These are phyloP conservation scores for Wallacemonas sp. DNA, from an alignment of 208 protist species.

Conservation along the genomic window DNA sequence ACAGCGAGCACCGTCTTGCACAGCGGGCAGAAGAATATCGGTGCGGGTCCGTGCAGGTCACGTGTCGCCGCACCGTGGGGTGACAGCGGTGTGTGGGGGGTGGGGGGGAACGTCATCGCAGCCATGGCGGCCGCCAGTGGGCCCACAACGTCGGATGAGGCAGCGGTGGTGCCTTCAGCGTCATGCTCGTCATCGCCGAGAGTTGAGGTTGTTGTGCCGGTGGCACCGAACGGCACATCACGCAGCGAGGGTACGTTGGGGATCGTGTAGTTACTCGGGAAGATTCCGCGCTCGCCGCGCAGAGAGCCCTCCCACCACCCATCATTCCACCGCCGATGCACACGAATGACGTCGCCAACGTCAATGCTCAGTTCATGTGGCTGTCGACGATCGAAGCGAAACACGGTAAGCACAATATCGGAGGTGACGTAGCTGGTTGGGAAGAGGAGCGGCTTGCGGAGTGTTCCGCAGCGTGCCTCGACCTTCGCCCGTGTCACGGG, in stretches of 20 bases:
- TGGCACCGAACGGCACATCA: not conserved
- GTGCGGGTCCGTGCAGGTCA: conserved; percentile 19
- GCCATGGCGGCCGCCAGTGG: not conserved
- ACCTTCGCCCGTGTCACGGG: not conserved
- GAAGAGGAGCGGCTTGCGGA: conserved; percentile 34
- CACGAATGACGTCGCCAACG: conserved; percentile 58
- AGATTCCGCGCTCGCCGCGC: conserved; percentile 63
- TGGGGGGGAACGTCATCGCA: conserved; percentile 1
- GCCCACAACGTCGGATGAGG: not conserved
- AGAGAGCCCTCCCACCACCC: conserved; percentile 87
- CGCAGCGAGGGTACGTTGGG: conserved; percentile 44
- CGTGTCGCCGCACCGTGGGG: not conserved
- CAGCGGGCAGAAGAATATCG: conserved; percentile 52
- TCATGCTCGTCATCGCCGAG: not conserved
- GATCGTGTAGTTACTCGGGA: conserved; percentile 85
- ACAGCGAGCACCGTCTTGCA: conserved; percentile 42
- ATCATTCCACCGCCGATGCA: conserved; percentile 85
- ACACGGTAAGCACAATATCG: conserved; percentile 58
- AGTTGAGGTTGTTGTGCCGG: not conserved
- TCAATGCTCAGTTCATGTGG: conserved; percentile 43
- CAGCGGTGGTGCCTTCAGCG: too few relatives aligned
- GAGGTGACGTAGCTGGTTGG: conserved; percentile 76
- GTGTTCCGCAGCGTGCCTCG: not conserved
- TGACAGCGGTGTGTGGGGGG: not conserved
- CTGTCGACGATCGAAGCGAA: conserved; percentile 41